Evolutionary conservation across 352 stramenopile species (phyloP).

Genomic region (Globisporangium emineosum): DNA sequence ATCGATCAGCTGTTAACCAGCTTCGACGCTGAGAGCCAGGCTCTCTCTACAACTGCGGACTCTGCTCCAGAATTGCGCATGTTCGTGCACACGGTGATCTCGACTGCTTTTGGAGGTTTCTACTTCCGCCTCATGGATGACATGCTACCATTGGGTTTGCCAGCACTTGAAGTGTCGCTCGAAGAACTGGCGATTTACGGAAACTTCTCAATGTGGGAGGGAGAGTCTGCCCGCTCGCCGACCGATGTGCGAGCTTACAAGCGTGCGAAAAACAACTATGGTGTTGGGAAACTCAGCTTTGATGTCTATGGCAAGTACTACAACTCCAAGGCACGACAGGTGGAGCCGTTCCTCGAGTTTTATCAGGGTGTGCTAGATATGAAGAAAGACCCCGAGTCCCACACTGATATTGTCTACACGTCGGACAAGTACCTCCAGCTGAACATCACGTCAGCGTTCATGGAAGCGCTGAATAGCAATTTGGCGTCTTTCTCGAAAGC

Average conservation of each 20-base stretch:
- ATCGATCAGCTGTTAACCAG: slow-evolving; percentile 78
- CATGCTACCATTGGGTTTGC: slow-evolving; percentile 63
- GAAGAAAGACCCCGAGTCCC: slow-evolving; percentile 66
- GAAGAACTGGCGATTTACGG: slow-evolving; percentile 77
- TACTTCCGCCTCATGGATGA: slow-evolving; percentile 86
- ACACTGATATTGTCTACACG: slow-evolving; percentile 67
- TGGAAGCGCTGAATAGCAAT: slow-evolving; percentile 74
- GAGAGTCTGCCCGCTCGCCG: slow-evolving; percentile 20
- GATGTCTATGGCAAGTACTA: slow-evolving; percentile 88
- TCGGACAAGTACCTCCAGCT: slow-evolving; percentile 85
- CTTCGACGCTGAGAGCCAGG: slow-evolving; percentile 30
- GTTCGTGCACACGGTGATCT: slow-evolving; percentile 77
- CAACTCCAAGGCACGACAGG: slow-evolving; percentile 69
- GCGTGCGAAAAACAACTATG: slow-evolving; percentile 62
- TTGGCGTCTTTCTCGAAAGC: slow-evolving; percentile 63
- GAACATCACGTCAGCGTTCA: slow-evolving; percentile 82
- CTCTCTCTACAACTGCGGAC: background rate
- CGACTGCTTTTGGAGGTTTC: slow-evolving; percentile 83
- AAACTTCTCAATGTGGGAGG: slow-evolving; percentile 75
- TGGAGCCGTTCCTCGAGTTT: slow-evolving; percentile 86
- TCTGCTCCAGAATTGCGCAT: slow-evolving; percentile 34
- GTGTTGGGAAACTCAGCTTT: slow-evolving; percentile 72
- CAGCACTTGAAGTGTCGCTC: slow-evolving; percentile 76
- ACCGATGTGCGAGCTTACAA: slow-evolving; percentile 40
- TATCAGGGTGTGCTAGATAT: slow-evolving; percentile 77